phyloP scores from a whole-genome alignment of 2,329 filamentous ascomycete genomes.

The Aspergillus brunneoviolaceus region DNA sequence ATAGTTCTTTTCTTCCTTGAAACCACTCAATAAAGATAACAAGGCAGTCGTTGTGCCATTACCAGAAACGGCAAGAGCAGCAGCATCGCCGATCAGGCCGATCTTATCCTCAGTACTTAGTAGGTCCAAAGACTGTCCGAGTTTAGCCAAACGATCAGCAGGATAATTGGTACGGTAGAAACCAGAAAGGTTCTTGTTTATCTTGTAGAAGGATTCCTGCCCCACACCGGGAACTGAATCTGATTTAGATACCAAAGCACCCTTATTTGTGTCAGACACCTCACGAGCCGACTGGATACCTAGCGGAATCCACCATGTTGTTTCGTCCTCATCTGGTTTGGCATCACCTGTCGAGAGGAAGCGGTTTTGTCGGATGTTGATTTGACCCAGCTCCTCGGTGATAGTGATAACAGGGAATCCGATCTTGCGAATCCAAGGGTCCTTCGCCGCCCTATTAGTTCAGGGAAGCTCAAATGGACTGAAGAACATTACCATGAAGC shows the following conservation, averaged over 20 bases:
- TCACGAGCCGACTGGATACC: conserved; percentile 75
- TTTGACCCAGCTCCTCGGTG: conserved; percentile 76
- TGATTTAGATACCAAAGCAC: conserved; percentile 72
- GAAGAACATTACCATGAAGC: conserved; percentile 66
- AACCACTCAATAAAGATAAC: conserved; percentile 80
- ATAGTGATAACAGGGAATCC: conserved; percentile 90
- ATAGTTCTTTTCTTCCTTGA: conserved; percentile 76
- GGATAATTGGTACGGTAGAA: conserved; percentile 95
- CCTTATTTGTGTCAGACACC: conserved; percentile 60
- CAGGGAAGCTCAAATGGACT: not conserved
- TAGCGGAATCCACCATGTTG: conserved; percentile 93
- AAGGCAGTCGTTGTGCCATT: conserved; percentile 78
- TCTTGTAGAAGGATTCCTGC: conserved; percentile 83
- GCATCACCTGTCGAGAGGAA: conserved; percentile 92
- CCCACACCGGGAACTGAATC: conserved; percentile 66
- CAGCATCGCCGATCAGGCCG: conserved; percentile 83
- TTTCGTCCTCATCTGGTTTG: conserved; percentile 85
- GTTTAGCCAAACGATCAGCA: conserved; percentile 73
- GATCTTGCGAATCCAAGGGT: conserved; percentile 92
- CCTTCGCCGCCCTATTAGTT: conserved; percentile 35
- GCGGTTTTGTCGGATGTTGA: conserved; percentile 78
- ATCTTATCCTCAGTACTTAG: conserved; percentile 89
- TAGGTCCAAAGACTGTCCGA: conserved; percentile 72
- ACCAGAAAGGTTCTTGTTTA: conserved; percentile 85
- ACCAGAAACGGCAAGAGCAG: conserved; percentile 83